Base-by-base conservation (phyloP, 2,329 filamentous ascomycete genomes). In the Chrysoporthe deuterocubensis region DNA sequence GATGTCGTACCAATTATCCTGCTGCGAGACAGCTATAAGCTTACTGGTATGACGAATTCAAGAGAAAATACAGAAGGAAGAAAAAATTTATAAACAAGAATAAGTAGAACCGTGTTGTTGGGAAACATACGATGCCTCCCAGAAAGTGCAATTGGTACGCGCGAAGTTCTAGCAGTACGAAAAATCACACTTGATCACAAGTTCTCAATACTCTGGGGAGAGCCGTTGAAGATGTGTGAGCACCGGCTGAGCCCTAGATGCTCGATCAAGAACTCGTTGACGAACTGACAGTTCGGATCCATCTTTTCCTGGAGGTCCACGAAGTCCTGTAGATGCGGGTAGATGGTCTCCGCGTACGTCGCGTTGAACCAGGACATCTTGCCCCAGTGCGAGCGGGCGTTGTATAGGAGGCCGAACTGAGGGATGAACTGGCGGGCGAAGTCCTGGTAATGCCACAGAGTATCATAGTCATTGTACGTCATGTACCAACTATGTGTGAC, bases 341-440 rank as follows among this genome's bases (percentile, higher is more conserved):
- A 59, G 56, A 42, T 26, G n/a, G 40, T 42, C 56, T 59, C 56
- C 7, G 56, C 56, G 56, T 59, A 59, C 14, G 56, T 59, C 5
- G 34, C 56, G 40, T 59, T 59, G 37, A 59, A 59, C 56, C 56
- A 59, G 9, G 56, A 59, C 34, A 26, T 43, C 56, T 59, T 59
- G 34, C 56, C 56, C 56, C 56, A 59, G 34, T 59, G 56, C 14
- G 56, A 42, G 37, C 56, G 56, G n/a, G 42, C 34, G 40, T 59
- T 59, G 56, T 59, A 59, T 4, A 42, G 56, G 6, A 40, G 34
- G 56, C 56, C 56, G 34, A 59, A 59, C 16, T 59, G 34, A n/a
- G 56, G 56, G 8, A 59, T 59, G 37, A 42, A 59, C 40, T 59
- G 37, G 34, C 34, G 56, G 3, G 56, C 56, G 18, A 59, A 42